Base-by-base conservation (phyloP, 257 asterid genomes). In the Solanum peruvianum region DNA sequence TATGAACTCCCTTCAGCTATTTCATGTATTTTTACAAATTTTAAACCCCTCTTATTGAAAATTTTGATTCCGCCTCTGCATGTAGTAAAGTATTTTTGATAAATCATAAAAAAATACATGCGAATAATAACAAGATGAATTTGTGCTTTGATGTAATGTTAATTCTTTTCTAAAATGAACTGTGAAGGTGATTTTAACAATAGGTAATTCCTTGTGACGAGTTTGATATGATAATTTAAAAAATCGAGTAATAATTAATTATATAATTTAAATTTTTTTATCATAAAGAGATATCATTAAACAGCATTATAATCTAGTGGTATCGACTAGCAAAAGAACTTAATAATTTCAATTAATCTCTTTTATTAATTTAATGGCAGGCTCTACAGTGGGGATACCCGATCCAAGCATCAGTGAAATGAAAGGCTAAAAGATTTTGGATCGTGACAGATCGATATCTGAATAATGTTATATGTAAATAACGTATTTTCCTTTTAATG, bases 301-400 rank as follows among this genome's bases (percentile, higher is more conserved):
- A 58, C 2, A 58, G 1, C 4, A 11, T 58, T 56, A 56, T 60
- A 23, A 60, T 60, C 6, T 60, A 60, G 69, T 23, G 69, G 3
- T 60, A 60, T 60, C 1, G 21, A 4, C 23, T 1, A 56, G 21
- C 21, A 56, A 25, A 5, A 25, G 66, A 21, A 21, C 13, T 58
- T 52, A 52, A 18, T 6, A 52, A 52, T 52, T 52, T 52, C 62
- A 52, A 52, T 52, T 52, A 52, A 52, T 6, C 7, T 18, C n/a
- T 23, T 52, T 52, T 52, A 7, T 52, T 69, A 2, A 69, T 31
- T 23, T 25, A 77, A 20, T 31, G 52, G 86, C 93, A 97, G 99
- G 99, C 94, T 97, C 37, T 97, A 97, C 93, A 95, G 98, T 86
- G 98, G 95, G 52, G 96, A 95, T 44, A 91, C 96, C 2, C 91